Evolutionary conservation across 225 moss, liverwort and hornwort species (phyloP).

Genomic region (Marchantia polymorpha): DNA sequence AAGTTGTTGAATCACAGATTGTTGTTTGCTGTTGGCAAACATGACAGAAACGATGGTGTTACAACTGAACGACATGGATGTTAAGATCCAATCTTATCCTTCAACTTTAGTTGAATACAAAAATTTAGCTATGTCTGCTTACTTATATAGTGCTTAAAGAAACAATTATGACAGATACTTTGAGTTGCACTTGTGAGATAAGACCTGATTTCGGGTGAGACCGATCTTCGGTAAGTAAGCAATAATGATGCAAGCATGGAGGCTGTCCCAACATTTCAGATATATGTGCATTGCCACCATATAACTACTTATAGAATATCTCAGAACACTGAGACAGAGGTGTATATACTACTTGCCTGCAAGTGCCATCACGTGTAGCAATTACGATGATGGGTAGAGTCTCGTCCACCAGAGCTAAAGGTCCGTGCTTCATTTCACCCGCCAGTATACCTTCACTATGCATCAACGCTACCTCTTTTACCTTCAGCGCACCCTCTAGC

Average conservation of each 20-base stretch:
- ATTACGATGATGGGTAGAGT: slow-evolving; percentile 92
- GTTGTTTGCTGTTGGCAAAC: slow-evolving; percentile 77
- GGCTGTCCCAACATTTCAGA: no score
- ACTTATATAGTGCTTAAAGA: no score
- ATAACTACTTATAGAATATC: not conserved
- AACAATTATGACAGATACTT: no score
- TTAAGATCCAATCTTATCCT: not conserved
- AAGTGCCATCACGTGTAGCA: slow-evolving; percentile 94
- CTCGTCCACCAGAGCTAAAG: slow-evolving; percentile 94
- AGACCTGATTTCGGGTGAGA: no score
- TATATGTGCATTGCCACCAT: not conserved
- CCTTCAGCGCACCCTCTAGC: slow-evolving; percentile 93
- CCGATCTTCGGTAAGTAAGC: no score
- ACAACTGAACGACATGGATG: not conserved
- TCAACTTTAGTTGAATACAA: no score
- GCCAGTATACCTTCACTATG: slow-evolving; percentile 99
- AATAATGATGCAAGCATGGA: no score
- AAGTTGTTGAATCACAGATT: slow-evolving; percentile 96
- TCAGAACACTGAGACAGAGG: not conserved
- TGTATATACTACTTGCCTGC: slow-evolving; percentile 54
- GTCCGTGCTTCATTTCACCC: slow-evolving; percentile 99
- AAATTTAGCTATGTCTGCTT: no score
- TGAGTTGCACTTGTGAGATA: no score
- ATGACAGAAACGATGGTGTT: not conserved
- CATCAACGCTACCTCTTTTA: slow-evolving; percentile 99